Evolutionary conservation across 208 protist genomes (phyloP).

Genomic region (Trypanosoma boissoni): DNA sequence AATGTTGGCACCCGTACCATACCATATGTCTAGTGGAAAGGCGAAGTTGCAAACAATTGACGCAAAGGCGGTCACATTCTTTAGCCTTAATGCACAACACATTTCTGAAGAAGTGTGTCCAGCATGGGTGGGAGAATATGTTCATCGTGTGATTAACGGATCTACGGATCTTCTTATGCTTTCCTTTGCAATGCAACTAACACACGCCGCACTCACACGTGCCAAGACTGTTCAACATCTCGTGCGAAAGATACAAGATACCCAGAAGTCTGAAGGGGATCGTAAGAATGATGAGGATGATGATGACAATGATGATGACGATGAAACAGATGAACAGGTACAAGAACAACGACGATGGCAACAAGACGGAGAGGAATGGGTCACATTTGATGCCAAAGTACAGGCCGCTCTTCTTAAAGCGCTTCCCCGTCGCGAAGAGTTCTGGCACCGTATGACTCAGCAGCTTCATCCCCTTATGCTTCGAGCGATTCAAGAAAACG

Average conservation of each 20-base stretch:
- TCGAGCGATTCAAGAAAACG: conserved; percentile 2
- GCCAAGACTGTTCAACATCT: conserved; percentile 57
- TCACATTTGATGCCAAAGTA: conserved; percentile 69
- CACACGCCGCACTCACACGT: conserved; percentile 71
- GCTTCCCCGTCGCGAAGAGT: conserved; percentile 82
- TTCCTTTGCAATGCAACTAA: conserved; percentile 76
- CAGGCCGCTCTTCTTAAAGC: conserved; percentile 50
- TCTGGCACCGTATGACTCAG: conserved; percentile 91
- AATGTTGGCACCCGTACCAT: conserved; percentile 76
- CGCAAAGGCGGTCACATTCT: conserved; percentile 69
- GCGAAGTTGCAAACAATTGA: conserved; percentile 54
- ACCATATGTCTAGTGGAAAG: conserved; percentile 57
- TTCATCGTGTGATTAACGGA: conserved; percentile 81
- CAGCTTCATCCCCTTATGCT: conserved; percentile 68
- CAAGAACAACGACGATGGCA: too few relatives aligned
- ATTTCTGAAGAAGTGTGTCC: conserved; percentile 84
- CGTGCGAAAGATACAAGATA: conserved; percentile 43
- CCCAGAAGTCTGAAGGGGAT: conserved; percentile 6
- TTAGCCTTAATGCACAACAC: conserved; percentile 65
- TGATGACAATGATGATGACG: conserved; percentile 12
- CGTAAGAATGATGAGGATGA: neutral
- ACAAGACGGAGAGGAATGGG: conserved; percentile 61
- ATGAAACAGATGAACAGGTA: conserved; percentile 15
- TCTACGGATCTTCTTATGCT: conserved; percentile 75
- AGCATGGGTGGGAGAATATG: conserved; percentile 74